These are phyloP conservation scores for Paraleonurus japonicus DNA, from an alignment of 257 asterid genomes.

Conservation along the genomic window DNA sequence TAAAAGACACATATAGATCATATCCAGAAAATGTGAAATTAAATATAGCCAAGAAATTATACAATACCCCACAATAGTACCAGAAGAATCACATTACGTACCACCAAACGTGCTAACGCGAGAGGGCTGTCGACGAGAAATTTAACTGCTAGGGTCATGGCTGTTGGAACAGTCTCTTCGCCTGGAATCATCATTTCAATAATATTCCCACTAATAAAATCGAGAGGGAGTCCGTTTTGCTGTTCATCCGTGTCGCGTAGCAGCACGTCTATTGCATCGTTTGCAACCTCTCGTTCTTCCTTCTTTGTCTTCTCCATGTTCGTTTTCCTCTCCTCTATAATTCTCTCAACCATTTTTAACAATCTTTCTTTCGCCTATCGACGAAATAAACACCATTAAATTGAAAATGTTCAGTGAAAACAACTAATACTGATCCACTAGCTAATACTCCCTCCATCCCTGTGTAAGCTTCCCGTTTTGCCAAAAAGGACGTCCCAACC, in stretches of 20 bases:
- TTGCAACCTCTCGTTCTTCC: conserved; percentile 27
- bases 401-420: not conserved
- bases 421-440: too few relatives aligned
- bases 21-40: conserved; percentile 8
- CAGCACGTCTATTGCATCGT: conserved; percentile 67
- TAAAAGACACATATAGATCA: not conserved
- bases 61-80: not conserved
- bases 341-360: conserved; percentile 51
- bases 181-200: conserved; percentile 98
- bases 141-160: conserved; percentile 83
- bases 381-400: not conserved
- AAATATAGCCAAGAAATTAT: not conserved
- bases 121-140: conserved; percentile 66
- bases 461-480: too few relatives aligned
- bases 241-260: conserved; percentile 56
- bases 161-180: conserved; percentile 85
- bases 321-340: conserved; percentile 50
- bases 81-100: conserved; percentile 28
- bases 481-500: too few relatives aligned
- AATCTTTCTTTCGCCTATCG: conserved; percentile 71
- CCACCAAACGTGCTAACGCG: conserved; percentile 61
- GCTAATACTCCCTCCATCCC: too few relatives aligned
- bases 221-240: conserved; percentile 42
- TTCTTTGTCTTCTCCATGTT: conserved; percentile 25
- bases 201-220: conserved; percentile 65